A percentile compares a stretch with the other conserved stretches of the same genome.
phyloP scores from a whole-genome alignment of 108 stramenopile species.

The Thalassiosira profunda region DNA sequence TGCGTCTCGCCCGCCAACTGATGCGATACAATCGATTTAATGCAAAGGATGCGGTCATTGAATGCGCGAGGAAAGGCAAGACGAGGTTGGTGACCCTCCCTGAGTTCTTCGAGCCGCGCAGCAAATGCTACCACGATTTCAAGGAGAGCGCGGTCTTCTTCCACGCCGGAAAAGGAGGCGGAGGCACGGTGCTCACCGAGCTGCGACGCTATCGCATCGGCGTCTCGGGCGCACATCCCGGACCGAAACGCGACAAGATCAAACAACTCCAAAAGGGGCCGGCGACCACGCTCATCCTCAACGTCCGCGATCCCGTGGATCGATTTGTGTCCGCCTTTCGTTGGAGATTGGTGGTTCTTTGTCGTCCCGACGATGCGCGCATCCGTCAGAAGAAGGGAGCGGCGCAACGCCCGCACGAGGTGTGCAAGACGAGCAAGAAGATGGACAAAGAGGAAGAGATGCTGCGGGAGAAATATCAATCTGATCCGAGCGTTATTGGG shows the following conservation, averaged over 20 bases:
- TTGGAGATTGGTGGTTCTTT: constrained; percentile 9
- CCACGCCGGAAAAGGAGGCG: constrained; percentile 26
- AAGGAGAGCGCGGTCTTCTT: background rate
- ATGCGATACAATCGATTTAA: too few species aligned
- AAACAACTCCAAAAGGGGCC: constrained; percentile 9
- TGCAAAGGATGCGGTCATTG: too few species aligned
- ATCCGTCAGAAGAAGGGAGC: background rate
- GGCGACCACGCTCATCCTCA: constrained; percentile 32
- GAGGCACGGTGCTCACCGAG: constrained; percentile 4
- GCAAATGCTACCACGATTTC: constrained; percentile 1
- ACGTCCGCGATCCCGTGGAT: constrained; percentile 64
- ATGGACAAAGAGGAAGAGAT: constrained; percentile 2
- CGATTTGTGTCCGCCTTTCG: constrained; percentile 58
- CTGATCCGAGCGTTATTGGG: constrained; percentile 8
- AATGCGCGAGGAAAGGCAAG: too few species aligned
- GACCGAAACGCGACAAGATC: background rate
- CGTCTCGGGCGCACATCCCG: constrained; percentile 4
- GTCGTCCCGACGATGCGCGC: constrained; percentile 20
- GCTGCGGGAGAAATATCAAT: constrained; percentile 14
- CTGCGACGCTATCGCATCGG: background rate
- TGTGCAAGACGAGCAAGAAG: background rate
- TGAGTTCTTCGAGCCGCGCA: background rate
- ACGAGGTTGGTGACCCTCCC: too few species aligned
- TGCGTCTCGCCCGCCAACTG: too few species aligned
- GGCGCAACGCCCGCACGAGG: background rate